Evolutionary conservation across 225 moss, liverwort and hornwort species (phyloP).

Genomic region (Bryum argenteum): DNA sequence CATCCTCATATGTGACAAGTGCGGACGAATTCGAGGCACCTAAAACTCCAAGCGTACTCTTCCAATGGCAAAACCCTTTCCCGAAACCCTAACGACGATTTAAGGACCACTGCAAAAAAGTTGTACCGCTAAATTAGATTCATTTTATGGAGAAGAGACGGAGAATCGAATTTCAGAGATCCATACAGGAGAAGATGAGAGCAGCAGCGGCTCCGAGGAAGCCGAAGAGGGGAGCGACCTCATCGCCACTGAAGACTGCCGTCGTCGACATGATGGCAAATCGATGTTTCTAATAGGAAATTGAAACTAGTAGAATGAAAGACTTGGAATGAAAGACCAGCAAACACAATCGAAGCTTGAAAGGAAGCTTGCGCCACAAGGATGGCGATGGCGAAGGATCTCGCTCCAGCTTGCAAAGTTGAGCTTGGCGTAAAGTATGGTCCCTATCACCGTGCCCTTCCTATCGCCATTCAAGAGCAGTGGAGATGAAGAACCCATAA

Average conservation of each 20-base stretch:
- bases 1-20: neutral
- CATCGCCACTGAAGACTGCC: constrained; percentile 49
- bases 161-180: neutral
- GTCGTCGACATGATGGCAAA: constrained; percentile 37
- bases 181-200: constrained; percentile 61
- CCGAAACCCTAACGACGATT: constrained; percentile 26
- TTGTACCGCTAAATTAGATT: neutral
- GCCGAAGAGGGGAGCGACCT: constrained; percentile 64
- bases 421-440: neutral
- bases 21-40: neutral
- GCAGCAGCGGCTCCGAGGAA: constrained; percentile 69
- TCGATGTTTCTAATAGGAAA: neutral
- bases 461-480: neutral
- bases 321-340: neutral
- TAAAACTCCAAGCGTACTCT: neutral
- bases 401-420: neutral
- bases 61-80: neutral
- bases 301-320: neutral
- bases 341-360: neutral
- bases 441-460: neutral
- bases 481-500: too few species aligned
- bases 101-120: neutral
- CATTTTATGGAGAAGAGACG: neutral
- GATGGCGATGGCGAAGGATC: neutral
- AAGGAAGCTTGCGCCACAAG: neutral